Percentiles rank a stretch among this genome's conserved stretches.
These are phyloP conservation scores for Vicia villosa DNA, from an alignment of 306 rosid genomes.

Conservation along the genomic window DNA sequence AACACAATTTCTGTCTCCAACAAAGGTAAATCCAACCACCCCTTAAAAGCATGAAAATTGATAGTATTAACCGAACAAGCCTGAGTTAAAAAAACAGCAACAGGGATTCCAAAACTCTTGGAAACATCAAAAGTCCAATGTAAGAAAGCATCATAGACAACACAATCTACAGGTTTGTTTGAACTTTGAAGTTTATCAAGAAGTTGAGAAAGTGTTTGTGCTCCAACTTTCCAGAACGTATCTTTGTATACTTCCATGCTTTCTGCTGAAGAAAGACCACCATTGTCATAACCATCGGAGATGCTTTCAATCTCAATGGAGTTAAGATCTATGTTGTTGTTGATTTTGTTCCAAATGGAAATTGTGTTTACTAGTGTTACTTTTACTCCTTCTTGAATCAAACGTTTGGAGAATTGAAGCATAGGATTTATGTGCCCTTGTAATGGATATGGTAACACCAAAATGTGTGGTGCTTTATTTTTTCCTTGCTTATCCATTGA, in stretches of 20 bases:
- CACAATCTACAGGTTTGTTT: background rate
- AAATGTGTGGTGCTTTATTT: background rate
- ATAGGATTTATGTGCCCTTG: conserved; percentile 1
- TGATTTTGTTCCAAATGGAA: background rate
- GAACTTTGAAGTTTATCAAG: background rate
- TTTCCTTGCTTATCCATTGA: background rate
- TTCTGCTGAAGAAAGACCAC: background rate
- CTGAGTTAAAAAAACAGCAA: conserved; percentile 8
- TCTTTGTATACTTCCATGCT: background rate
- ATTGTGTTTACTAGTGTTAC: background rate
- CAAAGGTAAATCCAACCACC: background rate
- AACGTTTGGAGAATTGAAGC: conserved; percentile 1
- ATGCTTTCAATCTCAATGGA: background rate
- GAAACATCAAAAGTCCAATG: conserved; percentile 8
- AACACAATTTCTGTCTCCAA: background rate
- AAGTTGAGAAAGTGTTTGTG: background rate
- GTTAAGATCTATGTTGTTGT: background rate
- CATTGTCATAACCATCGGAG: background rate
- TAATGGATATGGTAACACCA: background rate
- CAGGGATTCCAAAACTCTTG: background rate
- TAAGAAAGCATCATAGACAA: background rate
- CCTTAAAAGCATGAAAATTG: background rate
- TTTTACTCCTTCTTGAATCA: background rate
- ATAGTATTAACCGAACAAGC: background rate
- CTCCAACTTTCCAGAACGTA: background rate